A percentile compares a stretch with the other conserved stretches of the same genome.
Evolutionary conservation across 192 early-diverging fungal species (phyloP).

Genomic region (Podila epicladia): DNA sequence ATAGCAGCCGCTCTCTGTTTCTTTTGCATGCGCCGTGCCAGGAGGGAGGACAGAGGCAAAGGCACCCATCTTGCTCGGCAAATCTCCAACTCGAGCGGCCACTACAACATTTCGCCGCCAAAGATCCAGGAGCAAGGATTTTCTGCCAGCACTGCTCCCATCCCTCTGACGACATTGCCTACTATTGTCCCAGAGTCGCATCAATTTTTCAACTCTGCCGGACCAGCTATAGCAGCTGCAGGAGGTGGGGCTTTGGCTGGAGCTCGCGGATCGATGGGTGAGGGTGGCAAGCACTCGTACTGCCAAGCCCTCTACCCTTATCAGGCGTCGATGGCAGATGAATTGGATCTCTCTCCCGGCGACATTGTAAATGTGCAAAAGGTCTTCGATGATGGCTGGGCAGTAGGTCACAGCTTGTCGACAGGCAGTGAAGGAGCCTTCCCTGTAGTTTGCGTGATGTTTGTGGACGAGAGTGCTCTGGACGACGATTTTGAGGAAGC

Average conservation of each 20-base stretch:
- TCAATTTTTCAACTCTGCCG: slow-evolving; percentile 27
- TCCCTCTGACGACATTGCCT: slow-evolving; percentile 38
- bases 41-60: neutral
- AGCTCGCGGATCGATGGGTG: slow-evolving; percentile 8
- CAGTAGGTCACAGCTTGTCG: slow-evolving; percentile 71
- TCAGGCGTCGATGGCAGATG: slow-evolving; percentile 76
- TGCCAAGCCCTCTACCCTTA: slow-evolving; percentile 63
- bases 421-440: slow-evolving; percentile 76
- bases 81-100: slow-evolving; percentile 33
- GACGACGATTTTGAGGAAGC: slow-evolving; percentile 51
- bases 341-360: slow-evolving; percentile 74
- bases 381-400: slow-evolving; percentile 93
- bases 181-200: slow-evolving; percentile 5
- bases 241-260: slow-evolving; percentile 12
- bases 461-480: slow-evolving; percentile 48
- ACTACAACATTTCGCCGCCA: slow-evolving; percentile 41
- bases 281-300: slow-evolving; percentile 35
- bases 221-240: slow-evolving; percentile 10
- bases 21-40: slow-evolving; percentile 24
- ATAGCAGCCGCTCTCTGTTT: slow-evolving; percentile 3
- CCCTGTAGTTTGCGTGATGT: slow-evolving; percentile 81
- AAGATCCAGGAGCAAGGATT: slow-evolving; percentile 44
- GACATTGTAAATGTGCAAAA: slow-evolving; percentile 77
- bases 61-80: slow-evolving; percentile 17
- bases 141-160: slow-evolving; percentile 13